Evolutionary conservation across 164 flowering plant genomes (phyloP).

Genomic region (Liquidambar formosana): DNA sequence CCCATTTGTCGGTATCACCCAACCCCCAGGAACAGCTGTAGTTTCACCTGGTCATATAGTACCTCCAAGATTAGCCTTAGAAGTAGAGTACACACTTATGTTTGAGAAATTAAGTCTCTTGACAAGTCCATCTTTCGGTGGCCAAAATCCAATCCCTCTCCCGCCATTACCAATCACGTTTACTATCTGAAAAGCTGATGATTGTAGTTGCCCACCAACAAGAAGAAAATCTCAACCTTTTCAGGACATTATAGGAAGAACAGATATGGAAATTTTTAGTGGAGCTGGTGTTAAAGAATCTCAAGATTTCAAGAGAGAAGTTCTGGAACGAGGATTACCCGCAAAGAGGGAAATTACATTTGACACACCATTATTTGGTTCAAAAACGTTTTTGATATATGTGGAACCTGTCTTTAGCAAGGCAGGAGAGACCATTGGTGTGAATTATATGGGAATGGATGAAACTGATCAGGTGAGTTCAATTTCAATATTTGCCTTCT

Average conservation of each 20-base stretch:
- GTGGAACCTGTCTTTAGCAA: conserved; percentile 97
- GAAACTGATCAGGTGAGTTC: conserved; percentile 81
- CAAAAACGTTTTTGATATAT: conserved; percentile 87
- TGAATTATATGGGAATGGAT: conserved; percentile 98
- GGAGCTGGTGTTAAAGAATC: conserved; percentile 93
- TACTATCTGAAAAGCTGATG: conserved; percentile 31
- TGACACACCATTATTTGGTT: conserved; percentile 85
- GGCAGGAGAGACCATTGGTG: conserved; percentile 91
- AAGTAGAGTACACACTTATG: conserved; percentile 3
- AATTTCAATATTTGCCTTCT: neutral
- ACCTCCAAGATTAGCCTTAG: conserved; percentile 15
- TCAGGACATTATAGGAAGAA: conserved; percentile 95
- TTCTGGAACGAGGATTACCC: conserved; percentile 77
- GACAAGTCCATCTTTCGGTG: conserved; percentile 20
- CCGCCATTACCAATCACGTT: conserved; percentile 38
- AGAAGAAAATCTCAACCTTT: conserved; percentile 35
- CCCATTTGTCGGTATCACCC: conserved; percentile 41
- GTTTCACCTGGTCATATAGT: conserved; percentile 60
- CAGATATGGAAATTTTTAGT: conserved; percentile 86
- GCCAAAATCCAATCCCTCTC: conserved; percentile 44
- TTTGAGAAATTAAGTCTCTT: conserved; percentile 1
- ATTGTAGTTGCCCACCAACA: conserved; percentile 36
- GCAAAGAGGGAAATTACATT: conserved; percentile 93
- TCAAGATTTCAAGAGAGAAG: conserved; percentile 90
- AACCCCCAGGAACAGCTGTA: conserved; percentile 34